phyloP scores from a whole-genome alignment of 768 basidiomycete genomes.

The Dacryopinax spathularia region DNA sequence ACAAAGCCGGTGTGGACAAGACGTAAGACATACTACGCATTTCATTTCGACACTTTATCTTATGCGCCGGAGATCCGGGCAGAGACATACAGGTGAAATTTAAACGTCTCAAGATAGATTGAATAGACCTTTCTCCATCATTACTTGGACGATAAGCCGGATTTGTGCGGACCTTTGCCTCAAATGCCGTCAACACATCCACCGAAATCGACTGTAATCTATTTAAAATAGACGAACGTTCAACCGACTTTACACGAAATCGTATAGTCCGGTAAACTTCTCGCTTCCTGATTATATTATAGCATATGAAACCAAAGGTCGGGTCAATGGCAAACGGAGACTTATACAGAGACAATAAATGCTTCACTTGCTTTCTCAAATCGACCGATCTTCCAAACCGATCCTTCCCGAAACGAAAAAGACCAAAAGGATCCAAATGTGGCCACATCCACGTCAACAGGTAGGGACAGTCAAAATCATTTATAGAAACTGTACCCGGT shows the following conservation, averaged over 20 bases:
- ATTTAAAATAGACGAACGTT: constrained; percentile 15
- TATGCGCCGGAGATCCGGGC: constrained; percentile 22
- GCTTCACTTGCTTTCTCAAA: constrained; percentile 25
- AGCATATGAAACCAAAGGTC: constrained; percentile 30
- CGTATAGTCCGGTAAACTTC: constrained; percentile 21
- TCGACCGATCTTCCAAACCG: constrained; percentile 13
- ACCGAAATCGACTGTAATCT: constrained; percentile 19
- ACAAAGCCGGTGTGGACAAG: constrained; percentile 29
- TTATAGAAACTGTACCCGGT: constrained; percentile 23
- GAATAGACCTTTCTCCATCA: constrained; percentile 21
- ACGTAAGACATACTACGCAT: constrained; percentile 25
- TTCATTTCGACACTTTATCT: constrained; percentile 26
- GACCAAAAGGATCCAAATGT: constrained; percentile 31
- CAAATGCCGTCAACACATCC: constrained; percentile 17
- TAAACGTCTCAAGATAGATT: constrained; percentile 17
- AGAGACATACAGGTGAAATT: constrained; percentile 14
- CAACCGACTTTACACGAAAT: constrained; percentile 19
- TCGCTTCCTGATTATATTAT: constrained; percentile 30
- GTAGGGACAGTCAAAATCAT: constrained; percentile 27
- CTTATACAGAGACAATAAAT: constrained; percentile 24
- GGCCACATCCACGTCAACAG: constrained; percentile 33
- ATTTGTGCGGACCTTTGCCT: constrained; percentile 17
- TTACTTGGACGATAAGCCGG: constrained; percentile 11
- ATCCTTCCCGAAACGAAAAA: constrained; percentile 30
- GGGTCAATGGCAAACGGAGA: constrained; percentile 26